Conservation (phyloP, 2,329 filamentous ascomycete species). For the Chalaropsis thielavioides region DNA sequence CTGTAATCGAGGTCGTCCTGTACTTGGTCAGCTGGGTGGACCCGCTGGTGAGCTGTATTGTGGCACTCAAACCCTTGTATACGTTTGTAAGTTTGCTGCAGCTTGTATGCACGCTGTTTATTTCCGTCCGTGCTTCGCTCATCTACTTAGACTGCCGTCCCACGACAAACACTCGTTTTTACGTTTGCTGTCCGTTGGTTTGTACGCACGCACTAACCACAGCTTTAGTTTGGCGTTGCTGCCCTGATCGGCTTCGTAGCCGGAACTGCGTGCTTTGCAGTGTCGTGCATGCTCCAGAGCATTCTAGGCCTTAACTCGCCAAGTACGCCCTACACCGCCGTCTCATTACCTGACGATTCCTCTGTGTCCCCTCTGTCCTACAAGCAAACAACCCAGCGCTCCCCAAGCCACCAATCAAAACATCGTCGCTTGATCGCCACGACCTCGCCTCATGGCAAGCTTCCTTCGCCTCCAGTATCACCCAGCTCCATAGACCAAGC, state of each 20-base stretch:
- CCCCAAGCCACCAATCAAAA: not conserved
- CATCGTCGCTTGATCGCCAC: not conserved
- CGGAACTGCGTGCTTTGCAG: conserved; percentile 8
- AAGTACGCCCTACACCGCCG: not conserved
- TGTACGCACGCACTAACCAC: not conserved
- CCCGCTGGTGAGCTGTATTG: not conserved
- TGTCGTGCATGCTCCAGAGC: conserved; percentile 1
- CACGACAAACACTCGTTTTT: not conserved
- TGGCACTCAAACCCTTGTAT: conserved; percentile 12
- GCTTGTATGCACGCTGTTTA: not conserved
- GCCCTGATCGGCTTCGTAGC: conserved; percentile 13
- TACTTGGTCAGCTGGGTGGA: conserved; percentile 8
- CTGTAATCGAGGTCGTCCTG: not conserved
- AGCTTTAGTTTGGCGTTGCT: conserved; percentile 11
- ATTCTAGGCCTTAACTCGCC: not conserved
- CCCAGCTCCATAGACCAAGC: not conserved
- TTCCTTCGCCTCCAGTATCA: not conserved
- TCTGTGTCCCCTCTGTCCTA: not conserved
- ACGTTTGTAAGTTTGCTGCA: conserved; percentile 16
- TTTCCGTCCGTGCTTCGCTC: not conserved
- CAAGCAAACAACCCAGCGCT: not conserved
- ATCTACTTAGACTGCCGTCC: not conserved
- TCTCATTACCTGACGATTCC: not conserved
- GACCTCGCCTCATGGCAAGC: not conserved
- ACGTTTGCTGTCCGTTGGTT: not conserved